Conservation (phyloP, 345 rosid genomes). For the Brassica napus region Da-Ae NC_063451.1:39043501-39044000, state of each 20-base stretch:
- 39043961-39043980: background rate
- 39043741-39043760: background rate
- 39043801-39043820: constrained; percentile 15
- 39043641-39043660: constrained; percentile 14
- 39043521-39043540: constrained; percentile 60
- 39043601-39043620: constrained; percentile 48
- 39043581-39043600: constrained; percentile 64
- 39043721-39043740: background rate
- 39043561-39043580: constrained; percentile 62
- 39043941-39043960: constrained; percentile 15
- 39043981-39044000: background rate
- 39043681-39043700: constrained; percentile 32
- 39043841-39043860: background rate
- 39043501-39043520: constrained; percentile 74
- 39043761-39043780: background rate
- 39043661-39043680: background rate
- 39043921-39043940: background rate
- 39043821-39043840: background rate
- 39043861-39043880: constrained; percentile 5
- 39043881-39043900: background rate
- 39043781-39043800: background rate
- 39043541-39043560: constrained; percentile 79
- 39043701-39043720: constrained; percentile 15
- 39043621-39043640: background rate
- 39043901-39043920: constrained; percentile 27